These are phyloP conservation scores for Williopsis jadinii DNA, from an alignment of 1,139 yeast genomes.

Conservation along the genomic window DNA sequence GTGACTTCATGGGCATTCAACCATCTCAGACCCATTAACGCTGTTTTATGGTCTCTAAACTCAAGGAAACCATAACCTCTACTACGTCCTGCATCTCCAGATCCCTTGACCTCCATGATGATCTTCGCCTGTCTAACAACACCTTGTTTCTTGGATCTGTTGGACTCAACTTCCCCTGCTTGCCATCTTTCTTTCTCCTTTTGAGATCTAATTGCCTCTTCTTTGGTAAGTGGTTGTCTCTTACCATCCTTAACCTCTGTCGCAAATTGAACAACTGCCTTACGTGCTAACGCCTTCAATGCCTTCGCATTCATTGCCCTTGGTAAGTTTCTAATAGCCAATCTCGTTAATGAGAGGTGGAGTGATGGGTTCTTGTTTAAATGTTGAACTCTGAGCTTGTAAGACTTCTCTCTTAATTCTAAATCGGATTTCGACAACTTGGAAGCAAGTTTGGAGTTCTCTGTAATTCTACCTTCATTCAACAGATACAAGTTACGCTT, in stretches of 20 bases:
- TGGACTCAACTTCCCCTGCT: slow-evolving; percentile 37
- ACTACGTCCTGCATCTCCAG: slow-evolving; percentile 83
- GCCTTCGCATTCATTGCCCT: slow-evolving; percentile 87
- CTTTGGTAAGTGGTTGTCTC: slow-evolving; percentile 85
- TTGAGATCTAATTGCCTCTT: slow-evolving; percentile 76
- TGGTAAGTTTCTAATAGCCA: slow-evolving; percentile 90
- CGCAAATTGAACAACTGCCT: slow-evolving; percentile 95
- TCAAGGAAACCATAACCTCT: slow-evolving; percentile 97
- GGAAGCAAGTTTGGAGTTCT: slow-evolving; percentile 73
- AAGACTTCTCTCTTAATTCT: slow-evolving; percentile 85
- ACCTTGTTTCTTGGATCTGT: slow-evolving; percentile 73
- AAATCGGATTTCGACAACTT: slow-evolving; percentile 64
- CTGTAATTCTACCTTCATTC: slow-evolving; percentile 89
- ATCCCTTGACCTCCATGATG: slow-evolving; percentile 83
- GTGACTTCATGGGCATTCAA: slow-evolving; percentile 88
- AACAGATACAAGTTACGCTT: slow-evolving; percentile 77
- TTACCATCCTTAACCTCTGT: slow-evolving; percentile 69
- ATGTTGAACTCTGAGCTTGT: slow-evolving; percentile 81
- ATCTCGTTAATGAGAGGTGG: slow-evolving; percentile 86
- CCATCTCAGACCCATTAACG: slow-evolving; percentile 97
- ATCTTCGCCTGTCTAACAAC: slow-evolving; percentile 91
- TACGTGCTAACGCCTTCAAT: slow-evolving; percentile 85
- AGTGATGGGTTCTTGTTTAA: slow-evolving; percentile 84
- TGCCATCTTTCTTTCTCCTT: slow-evolving; percentile 48
- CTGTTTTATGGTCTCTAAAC: slow-evolving; percentile 85